Conservation (phyloP, 371 early-diverging fungal species). For the Circinella umbellata region DNA sequence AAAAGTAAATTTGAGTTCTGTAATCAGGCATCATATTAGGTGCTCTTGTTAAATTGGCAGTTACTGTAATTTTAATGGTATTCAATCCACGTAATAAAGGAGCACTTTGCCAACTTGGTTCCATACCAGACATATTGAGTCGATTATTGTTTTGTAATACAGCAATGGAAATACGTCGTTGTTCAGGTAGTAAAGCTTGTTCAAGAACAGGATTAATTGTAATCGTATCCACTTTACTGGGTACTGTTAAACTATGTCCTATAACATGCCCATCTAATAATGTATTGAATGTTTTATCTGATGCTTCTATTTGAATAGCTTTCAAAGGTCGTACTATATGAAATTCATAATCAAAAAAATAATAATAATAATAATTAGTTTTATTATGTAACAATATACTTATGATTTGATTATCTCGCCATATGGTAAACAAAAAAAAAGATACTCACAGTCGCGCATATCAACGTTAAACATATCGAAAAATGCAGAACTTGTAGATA, state of each 20-base stretch:
- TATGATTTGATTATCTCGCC: not conserved
- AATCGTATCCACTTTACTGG: conserved; percentile 28
- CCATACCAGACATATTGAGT: conserved; percentile 22
- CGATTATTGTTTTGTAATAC: conserved; percentile 41
- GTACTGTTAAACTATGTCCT: conserved; percentile 38
- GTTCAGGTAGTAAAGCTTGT: conserved; percentile 25
- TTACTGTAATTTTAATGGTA: conserved; percentile 39
- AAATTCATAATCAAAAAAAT: not conserved
- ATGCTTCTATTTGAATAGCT: conserved; percentile 13
- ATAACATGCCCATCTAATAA: conserved; percentile 31
- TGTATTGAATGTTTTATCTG: conserved; percentile 17
- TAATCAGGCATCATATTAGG: conserved; percentile 30
- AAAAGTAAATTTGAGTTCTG: conserved; percentile 39
- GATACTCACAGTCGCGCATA: conserved; percentile 18
- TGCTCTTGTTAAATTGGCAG: conserved; percentile 37
- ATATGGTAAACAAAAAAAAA: not conserved
- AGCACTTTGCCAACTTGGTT: conserved; percentile 26
- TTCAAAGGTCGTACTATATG: conserved; percentile 24
- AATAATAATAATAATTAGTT: too few species aligned
- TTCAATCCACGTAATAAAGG: conserved; percentile 37
- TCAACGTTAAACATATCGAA: conserved; percentile 17
- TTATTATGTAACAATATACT: not conserved
- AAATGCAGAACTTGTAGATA: conserved; percentile 16
- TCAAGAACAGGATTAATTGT: conserved; percentile 30
- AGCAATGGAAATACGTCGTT: conserved; percentile 29